Evolutionary conservation across 2,329 filamentous ascomycete genomes (phyloP), one percentile per base, ranked within the genome.

Genomic region (Diaporthe aspalathi): DNA sequence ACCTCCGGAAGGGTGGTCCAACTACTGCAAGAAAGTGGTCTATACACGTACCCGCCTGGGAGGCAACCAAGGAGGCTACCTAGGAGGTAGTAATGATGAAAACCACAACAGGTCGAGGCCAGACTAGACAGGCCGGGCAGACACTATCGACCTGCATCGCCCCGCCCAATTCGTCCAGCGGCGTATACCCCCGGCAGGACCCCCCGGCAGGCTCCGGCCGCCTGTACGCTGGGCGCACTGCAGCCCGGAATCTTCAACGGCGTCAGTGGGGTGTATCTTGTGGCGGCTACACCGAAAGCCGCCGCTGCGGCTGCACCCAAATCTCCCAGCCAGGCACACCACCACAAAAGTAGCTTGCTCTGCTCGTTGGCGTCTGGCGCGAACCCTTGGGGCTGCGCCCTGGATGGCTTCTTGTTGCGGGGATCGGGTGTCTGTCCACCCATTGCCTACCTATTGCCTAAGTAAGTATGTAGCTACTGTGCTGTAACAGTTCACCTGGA

Each of bases 141-240:
- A 50, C 14, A 65, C 60, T 65, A 65, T 65, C 27, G 53, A 38
- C 53, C 4, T 56, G 52, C 27, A 32, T n/a, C 17, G 8, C 27
- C 57, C 40, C 27, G 27, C 60, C 60, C 60, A 45, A 49, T 49
- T 63, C 60, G 43, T 49, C 43, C 27, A 2, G 43, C 43, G 60
- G 60, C 29, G 14, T 29, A 63, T 20, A 22, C 12, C 43, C n/a
- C n/a, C n/a, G n/a, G n/a, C n/a, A n/a, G n/a, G n/a, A n/a, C n/a
- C n/a, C n/a, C 57, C 40, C 60, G 60, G 60, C 60, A 63, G 60
- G 60, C 60, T 63, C 60, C 60, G 60, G 60, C 60, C 60, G 60
- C 60, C 60, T 63, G 60, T 63, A 27, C 43, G 60, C 49, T 63
- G 60, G 60, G 60, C 40, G 60, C 60, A 63, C 60, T 49, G 60